These are phyloP conservation scores for Moniliophthora roreri DNA, from an alignment of 1,284 basidiomycete genomes.

Conservation along the genomic window DNA sequence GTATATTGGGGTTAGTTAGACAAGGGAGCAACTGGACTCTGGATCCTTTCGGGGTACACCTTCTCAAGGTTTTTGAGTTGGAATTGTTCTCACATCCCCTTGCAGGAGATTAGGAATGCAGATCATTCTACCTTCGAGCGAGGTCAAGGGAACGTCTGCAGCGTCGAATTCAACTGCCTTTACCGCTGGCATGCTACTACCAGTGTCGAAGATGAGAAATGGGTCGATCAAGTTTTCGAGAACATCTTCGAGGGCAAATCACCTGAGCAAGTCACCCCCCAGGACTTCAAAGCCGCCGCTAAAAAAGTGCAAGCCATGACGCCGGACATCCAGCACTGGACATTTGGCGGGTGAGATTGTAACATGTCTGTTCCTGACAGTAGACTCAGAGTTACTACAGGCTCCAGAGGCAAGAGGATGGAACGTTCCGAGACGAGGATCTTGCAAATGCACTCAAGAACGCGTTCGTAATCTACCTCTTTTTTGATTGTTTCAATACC, in stretches of 20 bases:
- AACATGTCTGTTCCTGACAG: background rate
- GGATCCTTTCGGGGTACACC: constrained; percentile 59
- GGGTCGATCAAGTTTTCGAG: constrained; percentile 52
- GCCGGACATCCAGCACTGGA: constrained; percentile 62
- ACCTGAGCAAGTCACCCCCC: constrained; percentile 50
- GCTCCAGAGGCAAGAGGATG: constrained; percentile 61
- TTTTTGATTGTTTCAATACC: background rate
- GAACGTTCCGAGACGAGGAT: constrained; percentile 68
- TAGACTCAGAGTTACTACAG: constrained; percentile 30
- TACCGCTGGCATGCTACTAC: constrained; percentile 45
- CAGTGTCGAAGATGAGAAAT: constrained; percentile 59
- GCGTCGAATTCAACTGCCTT: constrained; percentile 82
- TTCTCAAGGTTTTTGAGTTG: background rate
- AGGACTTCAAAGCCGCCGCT: constrained; percentile 60
- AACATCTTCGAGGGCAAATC: constrained; percentile 55
- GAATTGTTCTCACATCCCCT: background rate
- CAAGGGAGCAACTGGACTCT: constrained; percentile 72
- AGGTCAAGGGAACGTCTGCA: constrained; percentile 75
- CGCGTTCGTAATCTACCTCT: constrained; percentile 47
- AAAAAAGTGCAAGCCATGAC: constrained; percentile 36
- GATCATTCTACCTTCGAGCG: constrained; percentile 69
- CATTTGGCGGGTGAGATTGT: constrained; percentile 54
- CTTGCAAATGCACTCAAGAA: constrained; percentile 69
- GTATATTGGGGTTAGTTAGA: constrained; percentile 71
- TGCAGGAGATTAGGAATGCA: constrained; percentile 58